phyloP scores from a whole-genome alignment of 164 flowering plant genomes.

The Saururus chinensis region DNA sequence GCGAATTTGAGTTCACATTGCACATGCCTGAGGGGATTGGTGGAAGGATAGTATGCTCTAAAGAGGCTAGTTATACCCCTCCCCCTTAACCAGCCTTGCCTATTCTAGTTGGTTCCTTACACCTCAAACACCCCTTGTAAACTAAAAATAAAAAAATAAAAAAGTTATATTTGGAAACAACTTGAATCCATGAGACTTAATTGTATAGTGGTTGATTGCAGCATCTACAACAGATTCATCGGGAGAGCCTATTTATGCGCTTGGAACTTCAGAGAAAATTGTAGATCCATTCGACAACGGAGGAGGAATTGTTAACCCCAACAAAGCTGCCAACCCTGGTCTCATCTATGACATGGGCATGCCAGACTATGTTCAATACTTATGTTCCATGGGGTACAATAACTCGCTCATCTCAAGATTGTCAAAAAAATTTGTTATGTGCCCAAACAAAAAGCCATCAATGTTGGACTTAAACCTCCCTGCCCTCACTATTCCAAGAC shows the following conservation, averaged over 20 bases:
- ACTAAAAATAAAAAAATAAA: too few species aligned
- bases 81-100: too few species aligned
- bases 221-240: constrained; percentile 33
- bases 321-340: constrained; percentile 38
- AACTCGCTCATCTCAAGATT: constrained; percentile 23
- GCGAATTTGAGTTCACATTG: too few species aligned
- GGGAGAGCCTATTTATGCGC: constrained; percentile 20
- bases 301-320: constrained; percentile 52
- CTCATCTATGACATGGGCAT: constrained; percentile 22
- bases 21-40: too few species aligned
- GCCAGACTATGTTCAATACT: constrained; percentile 20
- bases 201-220: constrained; percentile 5
- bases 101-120: too few species aligned
- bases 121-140: too few species aligned
- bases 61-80: too few species aligned
- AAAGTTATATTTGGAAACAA: too few species aligned
- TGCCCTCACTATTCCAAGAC: constrained; percentile 38
- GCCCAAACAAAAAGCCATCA: constrained; percentile 12
- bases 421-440: constrained; percentile 10
- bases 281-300: constrained; percentile 58
- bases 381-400: constrained; percentile 41
- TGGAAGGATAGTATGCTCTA: too few species aligned
- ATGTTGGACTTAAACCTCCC: constrained; percentile 35
- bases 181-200: neutral
- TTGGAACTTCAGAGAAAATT: constrained; percentile 36